Conservation (phyloP, 805 yeast genomes). For the Candida ortonii region DNA sequence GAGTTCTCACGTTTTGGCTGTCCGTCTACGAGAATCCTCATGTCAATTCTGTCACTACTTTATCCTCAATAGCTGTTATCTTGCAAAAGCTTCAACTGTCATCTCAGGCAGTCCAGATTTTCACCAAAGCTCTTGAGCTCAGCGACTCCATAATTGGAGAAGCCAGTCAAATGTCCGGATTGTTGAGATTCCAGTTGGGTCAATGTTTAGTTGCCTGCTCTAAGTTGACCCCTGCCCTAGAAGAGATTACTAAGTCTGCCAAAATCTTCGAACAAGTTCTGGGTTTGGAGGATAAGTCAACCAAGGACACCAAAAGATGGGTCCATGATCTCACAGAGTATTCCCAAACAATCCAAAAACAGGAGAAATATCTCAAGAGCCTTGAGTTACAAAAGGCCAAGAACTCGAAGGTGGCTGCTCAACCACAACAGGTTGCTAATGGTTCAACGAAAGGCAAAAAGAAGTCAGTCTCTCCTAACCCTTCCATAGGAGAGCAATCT, state of each 20-base stretch:
- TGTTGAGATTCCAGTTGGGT: constrained; percentile 66
- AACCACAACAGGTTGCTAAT: constrained; percentile 21
- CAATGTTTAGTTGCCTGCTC: constrained; percentile 53
- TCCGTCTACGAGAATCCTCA: constrained; percentile 59
- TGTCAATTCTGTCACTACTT: constrained; percentile 65
- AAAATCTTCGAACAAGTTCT: constrained; percentile 52
- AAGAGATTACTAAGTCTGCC: constrained; percentile 54
- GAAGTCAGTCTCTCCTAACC: constrained; percentile 39
- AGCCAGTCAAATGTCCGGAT: constrained; percentile 58
- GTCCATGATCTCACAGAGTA: constrained; percentile 52
- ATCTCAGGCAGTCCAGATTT: constrained; percentile 49
- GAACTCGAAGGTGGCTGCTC: constrained; percentile 21
- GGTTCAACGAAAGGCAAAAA: constrained; percentile 27
- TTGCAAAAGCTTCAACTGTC: constrained; percentile 51
- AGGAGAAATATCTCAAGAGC: constrained; percentile 35
- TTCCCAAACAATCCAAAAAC: constrained; percentile 44
- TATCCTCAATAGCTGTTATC: constrained; percentile 58
- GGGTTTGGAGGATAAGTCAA: constrained; percentile 65
- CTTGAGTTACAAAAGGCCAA: constrained; percentile 22
- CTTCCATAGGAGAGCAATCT: constrained; percentile 60
- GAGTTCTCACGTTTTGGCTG: constrained; percentile 60
- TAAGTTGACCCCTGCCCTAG: constrained; percentile 55
- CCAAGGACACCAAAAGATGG: constrained; percentile 69
- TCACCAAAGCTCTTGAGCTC: constrained; percentile 50
- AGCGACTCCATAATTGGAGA: constrained; percentile 54